Percentiles rank a stretch among this genome's conserved stretches.
phyloP scores from a whole-genome alignment of 2,329 filamentous ascomycete genomes.

The Apiospora aurea region DNA sequence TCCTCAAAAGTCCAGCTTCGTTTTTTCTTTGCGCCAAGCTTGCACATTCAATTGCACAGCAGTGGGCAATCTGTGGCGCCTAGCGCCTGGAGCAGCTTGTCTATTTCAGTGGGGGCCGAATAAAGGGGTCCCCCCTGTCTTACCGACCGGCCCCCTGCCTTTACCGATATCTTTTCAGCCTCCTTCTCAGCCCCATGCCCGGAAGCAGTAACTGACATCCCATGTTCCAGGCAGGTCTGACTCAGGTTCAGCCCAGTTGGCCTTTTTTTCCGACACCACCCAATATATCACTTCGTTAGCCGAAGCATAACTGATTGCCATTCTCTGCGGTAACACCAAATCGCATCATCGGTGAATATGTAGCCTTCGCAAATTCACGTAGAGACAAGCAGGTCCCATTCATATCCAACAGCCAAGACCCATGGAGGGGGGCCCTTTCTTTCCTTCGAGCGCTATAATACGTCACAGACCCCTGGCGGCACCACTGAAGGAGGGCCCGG shows the following conservation, averaged over 20 bases:
- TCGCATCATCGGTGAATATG: not conserved
- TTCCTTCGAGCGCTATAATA: not conserved
- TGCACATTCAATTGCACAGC: not conserved
- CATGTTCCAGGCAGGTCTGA: not conserved
- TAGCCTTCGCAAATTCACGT: not conserved
- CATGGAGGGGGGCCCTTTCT: not conserved
- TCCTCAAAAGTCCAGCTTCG: not conserved
- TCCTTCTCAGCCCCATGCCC: constrained; percentile 12
- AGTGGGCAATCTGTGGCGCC: not conserved
- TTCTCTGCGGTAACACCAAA: not conserved
- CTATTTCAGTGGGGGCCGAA: not conserved
- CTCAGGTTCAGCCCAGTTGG: not conserved
- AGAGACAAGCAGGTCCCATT: not conserved
- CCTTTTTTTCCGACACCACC: not conserved
- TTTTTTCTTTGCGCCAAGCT: constrained; percentile 5
- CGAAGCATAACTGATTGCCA: not conserved
- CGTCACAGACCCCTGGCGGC: constrained; percentile 7
- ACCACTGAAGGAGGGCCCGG: not conserved
- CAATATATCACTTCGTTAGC: not conserved
- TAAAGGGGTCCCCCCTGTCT: not conserved
- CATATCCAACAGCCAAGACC: not conserved
- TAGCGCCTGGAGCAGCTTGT: not conserved
- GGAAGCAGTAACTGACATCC: constrained; percentile 8
- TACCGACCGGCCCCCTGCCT: not conserved
- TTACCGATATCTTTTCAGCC: constrained; percentile 5